These are phyloP conservation scores for Amauroascus niger DNA, from an alignment of 2,329 filamentous ascomycete genomes.

Conservation along the genomic window DNA sequence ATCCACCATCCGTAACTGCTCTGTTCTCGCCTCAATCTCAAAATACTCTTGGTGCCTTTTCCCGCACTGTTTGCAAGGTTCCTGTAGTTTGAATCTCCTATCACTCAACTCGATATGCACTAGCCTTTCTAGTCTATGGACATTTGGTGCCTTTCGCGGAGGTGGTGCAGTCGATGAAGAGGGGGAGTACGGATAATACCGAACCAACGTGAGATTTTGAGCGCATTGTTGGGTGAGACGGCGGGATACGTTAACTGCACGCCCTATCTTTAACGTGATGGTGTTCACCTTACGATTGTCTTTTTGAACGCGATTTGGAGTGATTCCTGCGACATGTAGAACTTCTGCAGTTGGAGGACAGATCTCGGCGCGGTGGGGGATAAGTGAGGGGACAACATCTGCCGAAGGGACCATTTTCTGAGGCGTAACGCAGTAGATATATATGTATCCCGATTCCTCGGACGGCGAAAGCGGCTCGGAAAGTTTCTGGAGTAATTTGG, in stretches of 20 bases:
- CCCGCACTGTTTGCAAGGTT: constrained; percentile 65
- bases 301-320: constrained; percentile 19
- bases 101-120: constrained; percentile 78
- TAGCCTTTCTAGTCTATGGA: constrained; percentile 76
- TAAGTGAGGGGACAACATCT: constrained; percentile 51
- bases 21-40: constrained; percentile 65
- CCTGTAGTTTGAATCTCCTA: constrained; percentile 47
- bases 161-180: constrained; percentile 26
- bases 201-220: constrained; percentile 74
- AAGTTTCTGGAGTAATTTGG: constrained; percentile 65
- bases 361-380: constrained; percentile 38
- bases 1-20: constrained; percentile 59
- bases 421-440: constrained; percentile 95
- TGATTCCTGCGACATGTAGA: constrained; percentile 29
- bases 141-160: constrained; percentile 55
- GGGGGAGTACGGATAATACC: constrained; percentile 78
- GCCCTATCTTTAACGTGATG: constrained; percentile 57
- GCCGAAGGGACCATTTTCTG: constrained; percentile 38
- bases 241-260: constrained; percentile 73
- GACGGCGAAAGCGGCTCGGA: constrained; percentile 60
- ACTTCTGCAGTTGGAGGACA: constrained; percentile 25
- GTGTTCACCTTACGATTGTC: constrained; percentile 42
- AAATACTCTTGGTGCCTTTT: constrained; percentile 93
- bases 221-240: constrained; percentile 84
- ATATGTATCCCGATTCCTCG: constrained; percentile 86